phyloP scores from a whole-genome alignment of 176 grass and related monocot species.

The Chrysopogon serrulatus region DNA sequence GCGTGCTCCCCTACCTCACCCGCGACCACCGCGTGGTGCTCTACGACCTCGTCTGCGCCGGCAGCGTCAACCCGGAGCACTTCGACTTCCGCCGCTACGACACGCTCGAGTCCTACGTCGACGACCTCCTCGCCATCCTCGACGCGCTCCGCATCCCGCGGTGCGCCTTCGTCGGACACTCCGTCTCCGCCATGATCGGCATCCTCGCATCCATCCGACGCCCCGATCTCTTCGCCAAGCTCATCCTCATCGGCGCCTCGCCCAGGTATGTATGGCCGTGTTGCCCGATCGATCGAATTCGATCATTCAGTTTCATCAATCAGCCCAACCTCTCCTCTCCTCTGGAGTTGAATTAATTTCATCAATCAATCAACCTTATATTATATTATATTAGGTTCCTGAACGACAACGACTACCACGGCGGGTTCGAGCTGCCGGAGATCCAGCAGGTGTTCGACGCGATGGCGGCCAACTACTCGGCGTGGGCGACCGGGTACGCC shows the following conservation, averaged over 20 bases:
- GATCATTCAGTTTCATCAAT: not conserved
- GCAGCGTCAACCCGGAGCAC: constrained; percentile 93
- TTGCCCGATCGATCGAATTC: not conserved
- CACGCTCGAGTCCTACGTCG: constrained; percentile 87
- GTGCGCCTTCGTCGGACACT: constrained; percentile 92
- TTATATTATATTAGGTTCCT: constrained; percentile 45
- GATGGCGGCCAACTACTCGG: constrained; percentile 84
- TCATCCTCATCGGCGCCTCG: constrained; percentile 82
- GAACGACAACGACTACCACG: constrained; percentile 85
- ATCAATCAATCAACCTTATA: no score
- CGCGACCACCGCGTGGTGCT: constrained; percentile 86
- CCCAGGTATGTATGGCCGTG: constrained; percentile 58
- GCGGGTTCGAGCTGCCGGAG: constrained; percentile 82
- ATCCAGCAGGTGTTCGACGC: constrained; percentile 80
- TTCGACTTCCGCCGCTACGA: constrained; percentile 92
- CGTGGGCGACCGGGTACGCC: constrained; percentile 90
- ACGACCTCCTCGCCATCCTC: constrained; percentile 80
- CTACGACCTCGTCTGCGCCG: constrained; percentile 95
- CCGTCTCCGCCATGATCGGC: constrained; percentile 97
- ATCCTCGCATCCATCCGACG: constrained; percentile 84
- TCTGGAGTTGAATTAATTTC: not conserved
- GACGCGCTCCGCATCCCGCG: constrained; percentile 62
- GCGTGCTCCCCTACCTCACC: constrained; percentile 79
- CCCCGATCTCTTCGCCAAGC: constrained; percentile 85
- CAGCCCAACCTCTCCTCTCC: not conserved